Conservation (phyloP, 768 basidiomycete genomes). For the Astraeus odoratus region DNA sequence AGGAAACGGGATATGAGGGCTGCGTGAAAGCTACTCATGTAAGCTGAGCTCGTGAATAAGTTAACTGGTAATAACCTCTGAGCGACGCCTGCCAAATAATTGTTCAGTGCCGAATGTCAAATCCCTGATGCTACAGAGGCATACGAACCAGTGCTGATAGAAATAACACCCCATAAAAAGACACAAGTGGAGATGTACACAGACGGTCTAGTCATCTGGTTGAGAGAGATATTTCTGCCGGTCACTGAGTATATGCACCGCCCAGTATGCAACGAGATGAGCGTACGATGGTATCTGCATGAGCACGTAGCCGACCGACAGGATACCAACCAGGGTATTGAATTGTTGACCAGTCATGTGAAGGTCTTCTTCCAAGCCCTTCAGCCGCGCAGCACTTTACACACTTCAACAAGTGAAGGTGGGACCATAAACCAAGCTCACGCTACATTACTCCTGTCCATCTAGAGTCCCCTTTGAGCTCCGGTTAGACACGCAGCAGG, state of each 20-base stretch:
- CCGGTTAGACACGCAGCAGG: neutral
- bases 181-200: slow-evolving; percentile 58
- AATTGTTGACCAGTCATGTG: slow-evolving; percentile 54
- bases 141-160: slow-evolving; percentile 40
- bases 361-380: slow-evolving; percentile 63
- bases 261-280: neutral
- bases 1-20: slow-evolving; percentile 68
- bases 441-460: slow-evolving; percentile 66
- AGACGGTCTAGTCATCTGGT: slow-evolving; percentile 58
- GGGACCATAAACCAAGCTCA: slow-evolving; percentile 21
- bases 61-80: slow-evolving; percentile 11
- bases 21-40: slow-evolving; percentile 42
- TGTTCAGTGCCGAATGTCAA: neutral
- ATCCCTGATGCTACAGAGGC: no score
- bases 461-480: slow-evolving; percentile 25
- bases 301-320: slow-evolving; percentile 63
- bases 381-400: slow-evolving; percentile 58
- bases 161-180: slow-evolving; percentile 65
- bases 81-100: slow-evolving; percentile 28
- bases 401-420: neutral
- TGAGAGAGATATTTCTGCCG: slow-evolving; percentile 59
- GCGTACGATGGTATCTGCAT: slow-evolving; percentile 71
- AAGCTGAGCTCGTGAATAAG: slow-evolving; percentile 3
- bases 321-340: slow-evolving; percentile 57
- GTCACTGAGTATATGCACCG: neutral